phyloP scores from a whole-genome alignment of 75 land plant genomes.

The Isoetes taiwanensis region DNA sequence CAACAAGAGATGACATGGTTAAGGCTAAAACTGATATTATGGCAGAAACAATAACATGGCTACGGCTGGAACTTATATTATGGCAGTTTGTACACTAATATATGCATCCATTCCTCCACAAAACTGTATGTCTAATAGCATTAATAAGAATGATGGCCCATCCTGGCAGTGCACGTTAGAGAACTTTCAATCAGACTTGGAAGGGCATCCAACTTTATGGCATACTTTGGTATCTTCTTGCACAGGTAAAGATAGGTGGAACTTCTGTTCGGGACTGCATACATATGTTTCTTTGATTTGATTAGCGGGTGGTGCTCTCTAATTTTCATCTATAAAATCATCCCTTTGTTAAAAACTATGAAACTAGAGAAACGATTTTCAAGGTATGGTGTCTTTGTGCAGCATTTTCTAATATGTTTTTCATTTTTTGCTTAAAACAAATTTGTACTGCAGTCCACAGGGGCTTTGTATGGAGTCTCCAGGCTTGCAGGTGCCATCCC shows the following conservation, averaged over 20 bases:
- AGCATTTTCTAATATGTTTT: too few species aligned
- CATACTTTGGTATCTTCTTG: slow-evolving; percentile 44
- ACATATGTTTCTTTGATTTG: too few species aligned
- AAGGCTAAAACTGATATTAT: slow-evolving; percentile 39
- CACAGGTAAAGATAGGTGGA: slow-evolving; percentile 42
- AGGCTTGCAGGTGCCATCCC: too few species aligned
- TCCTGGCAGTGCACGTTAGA: slow-evolving; percentile 82
- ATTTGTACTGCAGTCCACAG: too few species aligned
- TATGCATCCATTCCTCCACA: slow-evolving; percentile 63
- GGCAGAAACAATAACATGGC: slow-evolving; percentile 64
- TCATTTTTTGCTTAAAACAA: too few species aligned
- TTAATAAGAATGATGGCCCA: slow-evolving; percentile 38
- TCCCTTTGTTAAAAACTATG: too few species aligned
- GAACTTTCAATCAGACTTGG: slow-evolving; percentile 51
- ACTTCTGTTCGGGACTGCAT: too few species aligned
- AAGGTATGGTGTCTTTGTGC: too few species aligned
- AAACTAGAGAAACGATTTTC: too few species aligned
- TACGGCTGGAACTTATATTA: slow-evolving; percentile 59
- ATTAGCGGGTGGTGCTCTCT: too few species aligned
- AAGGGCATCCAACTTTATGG: slow-evolving; percentile 72
- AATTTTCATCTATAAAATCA: too few species aligned
- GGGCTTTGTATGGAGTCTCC: too few species aligned
- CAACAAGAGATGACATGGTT: slow-evolving; percentile 31
- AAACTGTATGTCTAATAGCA: slow-evolving; percentile 64
- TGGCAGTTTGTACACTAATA: slow-evolving; percentile 81